These are phyloP conservation scores for Malus fusca DNA, from an alignment of 306 rosid genomes.

Conservation along the genomic window DNA sequence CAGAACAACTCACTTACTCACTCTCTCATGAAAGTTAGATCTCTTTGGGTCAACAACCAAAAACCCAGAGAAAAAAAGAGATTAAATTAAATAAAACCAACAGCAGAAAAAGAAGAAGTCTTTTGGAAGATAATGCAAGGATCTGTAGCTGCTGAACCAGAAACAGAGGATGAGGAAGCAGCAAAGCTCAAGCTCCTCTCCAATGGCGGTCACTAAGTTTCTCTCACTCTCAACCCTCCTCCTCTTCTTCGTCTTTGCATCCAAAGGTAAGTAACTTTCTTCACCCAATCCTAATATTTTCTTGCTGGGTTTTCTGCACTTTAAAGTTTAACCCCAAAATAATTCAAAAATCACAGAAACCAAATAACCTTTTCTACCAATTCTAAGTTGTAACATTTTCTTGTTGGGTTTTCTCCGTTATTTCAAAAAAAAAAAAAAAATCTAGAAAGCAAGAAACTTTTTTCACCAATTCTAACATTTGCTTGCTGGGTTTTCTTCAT, in stretches of 20 bases:
- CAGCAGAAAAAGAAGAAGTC: not conserved
- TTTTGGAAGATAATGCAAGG: slow-evolving; percentile 63
- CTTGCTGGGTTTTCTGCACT: not conserved
- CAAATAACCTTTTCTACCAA: not conserved
- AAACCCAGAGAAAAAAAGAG: slow-evolving; percentile 7
- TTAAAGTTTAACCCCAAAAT: not conserved
- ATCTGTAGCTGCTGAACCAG: slow-evolving; percentile 40
- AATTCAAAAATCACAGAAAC: too few relatives aligned
- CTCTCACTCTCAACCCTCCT: slow-evolving; percentile 12
- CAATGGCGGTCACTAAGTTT: slow-evolving; percentile 52
- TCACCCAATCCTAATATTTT: not conserved
- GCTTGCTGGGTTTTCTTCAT: not conserved
- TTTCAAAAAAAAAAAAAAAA: too few relatives aligned
- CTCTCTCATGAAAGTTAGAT: not conserved
- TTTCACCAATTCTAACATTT: not conserved
- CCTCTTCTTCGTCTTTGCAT: slow-evolving; percentile 14
- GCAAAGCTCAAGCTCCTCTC: slow-evolving; percentile 29
- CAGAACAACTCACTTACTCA: not conserved
- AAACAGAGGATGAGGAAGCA: slow-evolving; percentile 44
- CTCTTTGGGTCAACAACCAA: slow-evolving; percentile 7
- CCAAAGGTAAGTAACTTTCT: slow-evolving; percentile 22
- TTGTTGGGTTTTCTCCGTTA: too few relatives aligned
- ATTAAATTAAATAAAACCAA: not conserved
- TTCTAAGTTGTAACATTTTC: too few relatives aligned
- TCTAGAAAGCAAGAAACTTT: too few relatives aligned